phyloP scores from a whole-genome alignment of 805 yeast genomes.

The Metschnikowia henanensis region DNA sequence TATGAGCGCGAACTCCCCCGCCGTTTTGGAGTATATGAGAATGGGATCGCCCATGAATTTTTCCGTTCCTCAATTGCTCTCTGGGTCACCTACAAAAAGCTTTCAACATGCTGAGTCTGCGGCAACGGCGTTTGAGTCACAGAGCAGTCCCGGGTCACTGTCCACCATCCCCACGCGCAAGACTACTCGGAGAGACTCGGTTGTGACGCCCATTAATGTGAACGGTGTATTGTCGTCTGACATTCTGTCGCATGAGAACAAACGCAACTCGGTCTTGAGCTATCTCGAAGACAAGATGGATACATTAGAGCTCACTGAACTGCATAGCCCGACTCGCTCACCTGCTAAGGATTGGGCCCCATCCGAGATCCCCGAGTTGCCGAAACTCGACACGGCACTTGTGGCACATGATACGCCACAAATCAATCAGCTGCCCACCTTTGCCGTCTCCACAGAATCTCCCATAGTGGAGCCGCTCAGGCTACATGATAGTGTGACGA shows the following conservation, averaged over 20 bases:
- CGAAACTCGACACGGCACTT: conserved; percentile 17
- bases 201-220: conserved; percentile 44
- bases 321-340: conserved; percentile 24
- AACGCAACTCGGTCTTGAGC: conserved; percentile 40
- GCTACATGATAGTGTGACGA: neutral
- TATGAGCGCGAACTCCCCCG: conserved; percentile 16
- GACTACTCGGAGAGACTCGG: conserved; percentile 27
- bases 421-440: conserved; percentile 31
- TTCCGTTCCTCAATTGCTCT: conserved; percentile 35
- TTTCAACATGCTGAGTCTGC: conserved; percentile 27
- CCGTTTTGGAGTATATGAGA: conserved; percentile 34
- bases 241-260: conserved; percentile 27
- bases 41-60: conserved; percentile 33
- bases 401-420: conserved; percentile 25
- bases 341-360: conserved; percentile 6
- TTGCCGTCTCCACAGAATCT: conserved; percentile 21
- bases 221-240: conserved; percentile 40
- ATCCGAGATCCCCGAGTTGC: conserved; percentile 11
- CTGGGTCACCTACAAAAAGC: conserved; percentile 40
- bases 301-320: conserved; percentile 36
- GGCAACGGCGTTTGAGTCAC: conserved; percentile 10
- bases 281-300: conserved; percentile 47
- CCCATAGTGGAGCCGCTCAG: conserved; percentile 13
- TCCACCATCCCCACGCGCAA: conserved; percentile 13
- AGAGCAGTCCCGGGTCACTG: conserved; percentile 17